Percentiles rank a stretch among this genome's conserved stretches.
These are phyloP conservation scores for Penicillium antarcticum DNA, from an alignment of 495 filamentous ascomycete species.

Conservation along the genomic window DNA sequence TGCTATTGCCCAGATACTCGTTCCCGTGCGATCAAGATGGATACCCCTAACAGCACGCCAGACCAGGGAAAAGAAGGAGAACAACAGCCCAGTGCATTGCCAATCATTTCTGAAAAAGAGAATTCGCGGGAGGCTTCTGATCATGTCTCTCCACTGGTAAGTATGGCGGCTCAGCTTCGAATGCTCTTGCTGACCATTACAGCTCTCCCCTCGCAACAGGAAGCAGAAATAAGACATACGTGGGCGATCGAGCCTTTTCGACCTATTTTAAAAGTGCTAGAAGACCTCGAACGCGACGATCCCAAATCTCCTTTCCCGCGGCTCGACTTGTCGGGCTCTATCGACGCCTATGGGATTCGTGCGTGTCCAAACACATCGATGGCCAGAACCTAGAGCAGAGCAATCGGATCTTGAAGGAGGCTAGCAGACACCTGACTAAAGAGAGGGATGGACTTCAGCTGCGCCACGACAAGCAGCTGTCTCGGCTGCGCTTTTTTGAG, in stretches of 20 bases:
- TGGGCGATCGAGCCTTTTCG: neutral
- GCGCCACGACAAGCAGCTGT: conserved; percentile 6
- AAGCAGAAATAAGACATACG: neutral
- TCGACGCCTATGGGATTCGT: neutral
- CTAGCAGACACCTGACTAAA: neutral
- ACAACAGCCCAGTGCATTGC: neutral
- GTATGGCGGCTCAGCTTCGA: neutral
- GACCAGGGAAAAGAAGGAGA: neutral
- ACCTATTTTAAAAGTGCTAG: neutral
- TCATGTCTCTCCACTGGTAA: neutral
- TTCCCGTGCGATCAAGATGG: neutral
- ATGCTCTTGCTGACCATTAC: neutral
- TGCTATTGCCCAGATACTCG: neutral
- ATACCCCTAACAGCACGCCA: neutral
- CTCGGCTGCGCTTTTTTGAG: conserved; percentile 2
- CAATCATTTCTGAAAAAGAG: neutral
- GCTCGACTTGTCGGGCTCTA: neutral
- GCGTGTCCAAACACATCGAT: conserved; percentile 3
- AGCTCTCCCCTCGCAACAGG: neutral
- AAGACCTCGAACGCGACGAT: conserved; percentile 3
- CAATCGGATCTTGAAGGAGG: conserved; percentile 1
- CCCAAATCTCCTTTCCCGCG: neutral
- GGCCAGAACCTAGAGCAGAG: neutral
- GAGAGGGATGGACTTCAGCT: conserved; percentile 6
- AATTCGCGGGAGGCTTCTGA: neutral